Percentiles rank a stretch among this genome's conserved stretches.
Evolutionary conservation across 2,329 filamentous ascomycete genomes (phyloP).

Genomic region (Xylariaceae sp.): DNA sequence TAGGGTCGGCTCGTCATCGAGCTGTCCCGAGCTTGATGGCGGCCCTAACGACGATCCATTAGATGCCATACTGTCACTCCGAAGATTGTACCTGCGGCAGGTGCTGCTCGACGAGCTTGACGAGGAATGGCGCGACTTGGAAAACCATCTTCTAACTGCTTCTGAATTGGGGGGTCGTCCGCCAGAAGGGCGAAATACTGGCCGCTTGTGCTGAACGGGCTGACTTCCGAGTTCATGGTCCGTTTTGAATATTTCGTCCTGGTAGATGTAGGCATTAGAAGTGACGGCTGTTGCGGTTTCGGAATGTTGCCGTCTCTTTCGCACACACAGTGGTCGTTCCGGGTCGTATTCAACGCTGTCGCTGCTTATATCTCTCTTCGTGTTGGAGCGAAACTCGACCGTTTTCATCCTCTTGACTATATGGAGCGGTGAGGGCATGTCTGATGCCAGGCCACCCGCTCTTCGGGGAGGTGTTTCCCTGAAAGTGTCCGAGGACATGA

Average conservation of each 20-base stretch:
- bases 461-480: slow-evolving; percentile 11
- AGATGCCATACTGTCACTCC: slow-evolving; percentile 17
- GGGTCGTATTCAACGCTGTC: slow-evolving; percentile 19
- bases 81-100: slow-evolving; percentile 14
- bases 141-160: slow-evolving; percentile 22
- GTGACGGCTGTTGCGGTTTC: slow-evolving; percentile 1
- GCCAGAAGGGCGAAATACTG: background rate
- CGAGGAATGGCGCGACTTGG: slow-evolving; percentile 17
- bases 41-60: slow-evolving; percentile 13
- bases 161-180: slow-evolving; percentile 19
- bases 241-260: background rate
- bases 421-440: slow-evolving; percentile 25
- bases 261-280: slow-evolving; percentile 1
- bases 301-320: background rate
- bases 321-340: background rate
- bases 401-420: slow-evolving; percentile 26
- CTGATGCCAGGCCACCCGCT: slow-evolving; percentile 9
- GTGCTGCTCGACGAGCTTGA: slow-evolving; percentile 25
- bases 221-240: slow-evolving; percentile 1
- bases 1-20: slow-evolving; percentile 9
- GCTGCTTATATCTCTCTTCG: slow-evolving; percentile 19
- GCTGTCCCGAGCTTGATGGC: slow-evolving; percentile 5
- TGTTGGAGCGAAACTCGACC: slow-evolving; percentile 18
- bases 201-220: background rate
- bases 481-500: slow-evolving; percentile 8